Evolutionary conservation across 2,329 filamentous ascomycete genomes (phyloP).

Genomic region (Aureobasidium vineae): DNA sequence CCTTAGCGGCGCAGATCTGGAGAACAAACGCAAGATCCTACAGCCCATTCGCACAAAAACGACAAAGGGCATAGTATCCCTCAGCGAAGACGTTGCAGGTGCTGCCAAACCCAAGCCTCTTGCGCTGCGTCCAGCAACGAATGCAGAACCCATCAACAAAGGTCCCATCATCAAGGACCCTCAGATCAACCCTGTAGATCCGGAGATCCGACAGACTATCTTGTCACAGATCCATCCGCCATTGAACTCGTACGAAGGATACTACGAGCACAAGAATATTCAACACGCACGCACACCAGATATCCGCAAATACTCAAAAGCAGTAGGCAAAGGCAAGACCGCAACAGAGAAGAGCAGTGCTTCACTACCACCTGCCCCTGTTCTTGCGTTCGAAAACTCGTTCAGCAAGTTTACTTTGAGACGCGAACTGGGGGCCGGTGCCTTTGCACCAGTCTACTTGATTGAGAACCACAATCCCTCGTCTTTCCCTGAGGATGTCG

Average conservation of each 20-base stretch:
- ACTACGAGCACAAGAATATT: constrained; percentile 67
- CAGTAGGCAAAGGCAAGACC: constrained; percentile 56
- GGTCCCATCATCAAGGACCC: constrained; percentile 75
- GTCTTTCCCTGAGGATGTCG: constrained; percentile 36
- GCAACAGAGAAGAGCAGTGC: constrained; percentile 59
- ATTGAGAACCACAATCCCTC: constrained; percentile 60
- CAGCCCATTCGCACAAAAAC: constrained; percentile 53
- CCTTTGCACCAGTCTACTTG: constrained; percentile 93
- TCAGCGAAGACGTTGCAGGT: constrained; percentile 32
- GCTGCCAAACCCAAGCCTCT: constrained; percentile 31
- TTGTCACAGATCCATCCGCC: constrained; percentile 71
- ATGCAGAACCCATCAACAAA: constrained; percentile 44
- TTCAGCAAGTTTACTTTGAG: constrained; percentile 71
- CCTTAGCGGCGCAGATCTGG: constrained; percentile 48
- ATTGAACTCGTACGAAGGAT: constrained; percentile 72
- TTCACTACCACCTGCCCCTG: constrained; percentile 59
- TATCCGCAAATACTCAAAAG: constrained; percentile 78
- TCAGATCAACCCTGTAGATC: constrained; percentile 88
- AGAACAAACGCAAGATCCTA: constrained; percentile 47
- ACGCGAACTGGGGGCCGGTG: constrained; percentile 84
- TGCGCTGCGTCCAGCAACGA: constrained; percentile 34
- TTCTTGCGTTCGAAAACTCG: constrained; percentile 65
- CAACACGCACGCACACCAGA: constrained; percentile 67
- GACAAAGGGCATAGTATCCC: constrained; percentile 45
- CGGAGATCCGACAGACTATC: constrained; percentile 70